phyloP scores from a whole-genome alignment of 257 asterid species.

The Prunella vulgaris region DNA sequence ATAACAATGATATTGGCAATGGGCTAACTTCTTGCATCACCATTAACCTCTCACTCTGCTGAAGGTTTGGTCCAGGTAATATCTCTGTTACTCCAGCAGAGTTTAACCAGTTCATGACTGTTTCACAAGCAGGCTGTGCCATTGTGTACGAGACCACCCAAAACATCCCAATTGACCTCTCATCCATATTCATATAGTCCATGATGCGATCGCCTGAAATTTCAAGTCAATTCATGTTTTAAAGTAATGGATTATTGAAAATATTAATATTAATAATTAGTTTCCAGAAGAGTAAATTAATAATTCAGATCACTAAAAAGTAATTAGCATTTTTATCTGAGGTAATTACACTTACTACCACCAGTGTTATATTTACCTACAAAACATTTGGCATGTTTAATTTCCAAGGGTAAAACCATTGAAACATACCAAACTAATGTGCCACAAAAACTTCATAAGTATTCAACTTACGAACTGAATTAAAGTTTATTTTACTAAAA shows the following conservation, averaged over 20 bases:
- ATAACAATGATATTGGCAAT: conserved; percentile 72
- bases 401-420: neutral
- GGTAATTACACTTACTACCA: neutral
- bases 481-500: too few species aligned
- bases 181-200: conserved; percentile 98
- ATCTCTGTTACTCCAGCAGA: conserved; percentile 86
- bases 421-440: neutral
- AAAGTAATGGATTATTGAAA: conserved; percentile 2
- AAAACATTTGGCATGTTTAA: neutral
- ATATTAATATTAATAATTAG: neutral
- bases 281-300: neutral
- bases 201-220: conserved; percentile 74
- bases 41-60: conserved; percentile 74
- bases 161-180: conserved; percentile 95
- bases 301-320: neutral
- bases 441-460: neutral
- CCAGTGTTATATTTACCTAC: neutral
- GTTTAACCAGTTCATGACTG: conserved; percentile 84
- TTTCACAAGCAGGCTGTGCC: conserved; percentile 97
- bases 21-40: conserved; percentile 98
- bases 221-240: conserved; percentile 13
- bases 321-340: neutral
- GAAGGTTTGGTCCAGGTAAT: conserved; percentile 69
- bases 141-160: conserved; percentile 99
- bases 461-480: neutral